These are phyloP conservation scores for Populus hybrid DNA, from an alignment of 441 rosid genomes.

Conservation along the genomic window DNA sequence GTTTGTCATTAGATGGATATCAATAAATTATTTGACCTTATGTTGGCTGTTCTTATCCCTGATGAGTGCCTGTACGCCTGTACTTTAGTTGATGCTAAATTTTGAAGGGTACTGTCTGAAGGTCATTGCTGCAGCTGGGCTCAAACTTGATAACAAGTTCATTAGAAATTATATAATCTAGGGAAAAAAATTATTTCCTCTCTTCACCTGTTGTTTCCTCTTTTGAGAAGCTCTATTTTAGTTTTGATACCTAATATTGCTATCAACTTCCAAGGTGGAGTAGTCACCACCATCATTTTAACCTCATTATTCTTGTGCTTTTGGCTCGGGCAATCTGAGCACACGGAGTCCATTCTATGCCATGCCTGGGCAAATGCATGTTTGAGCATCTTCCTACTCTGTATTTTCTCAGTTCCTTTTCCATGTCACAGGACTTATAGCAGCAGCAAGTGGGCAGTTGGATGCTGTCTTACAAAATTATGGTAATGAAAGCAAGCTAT, in stretches of 20 bases:
- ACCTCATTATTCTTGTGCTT: background rate
- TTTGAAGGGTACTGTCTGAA: background rate
- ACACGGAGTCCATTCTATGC: background rate
- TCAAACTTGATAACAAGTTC: background rate
- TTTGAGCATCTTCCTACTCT: background rate
- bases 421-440: conserved; percentile 61
- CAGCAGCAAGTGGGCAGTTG: conserved; percentile 74
- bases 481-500: conserved; percentile 29
- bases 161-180: background rate
- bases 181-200: background rate
- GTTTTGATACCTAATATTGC: background rate
- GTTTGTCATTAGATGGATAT: background rate
- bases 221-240: background rate
- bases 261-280: background rate
- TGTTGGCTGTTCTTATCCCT: background rate
- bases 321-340: background rate
- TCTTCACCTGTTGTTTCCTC: background rate
- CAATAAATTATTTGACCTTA: conserved; percentile 1
- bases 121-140: background rate
- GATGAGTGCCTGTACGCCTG: background rate
- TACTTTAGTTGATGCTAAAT: background rate
- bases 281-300: background rate
- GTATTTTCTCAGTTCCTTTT: background rate
- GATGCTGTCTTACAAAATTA: conserved; percentile 41
- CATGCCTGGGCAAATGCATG: background rate